phyloP scores from a whole-genome alignment of 225 moss, liverwort and hornwort species.

The Sphagnum contortum region DNA sequence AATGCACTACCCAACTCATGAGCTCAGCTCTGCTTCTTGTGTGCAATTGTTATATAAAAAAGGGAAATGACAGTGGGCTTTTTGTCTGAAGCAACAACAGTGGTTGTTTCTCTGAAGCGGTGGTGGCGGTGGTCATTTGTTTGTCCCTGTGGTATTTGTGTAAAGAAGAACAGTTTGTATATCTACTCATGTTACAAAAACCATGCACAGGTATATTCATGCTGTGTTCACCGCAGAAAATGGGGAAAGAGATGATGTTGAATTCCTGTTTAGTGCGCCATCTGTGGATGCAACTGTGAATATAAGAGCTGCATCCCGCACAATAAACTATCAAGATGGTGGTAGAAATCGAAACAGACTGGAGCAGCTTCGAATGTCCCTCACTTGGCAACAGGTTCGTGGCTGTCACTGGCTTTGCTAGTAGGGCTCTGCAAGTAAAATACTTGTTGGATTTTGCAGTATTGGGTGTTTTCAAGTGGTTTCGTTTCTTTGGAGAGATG shows the following conservation, averaged over 20 bases:
- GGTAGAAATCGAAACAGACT: constrained; percentile 67
- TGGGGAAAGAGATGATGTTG: constrained; percentile 74
- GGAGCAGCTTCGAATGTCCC: constrained; percentile 57
- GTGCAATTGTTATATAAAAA: no score
- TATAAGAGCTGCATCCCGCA: constrained; percentile 77
- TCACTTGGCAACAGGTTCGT: constrained; percentile 82
- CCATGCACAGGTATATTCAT: constrained; percentile 54
- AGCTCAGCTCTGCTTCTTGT: no score
- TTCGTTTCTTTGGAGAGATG: no score
- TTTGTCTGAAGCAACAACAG: no score
- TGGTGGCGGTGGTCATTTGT: not conserved
- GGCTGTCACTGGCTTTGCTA: not conserved
- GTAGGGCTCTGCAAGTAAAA: no score
- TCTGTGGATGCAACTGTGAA: constrained; percentile 62
- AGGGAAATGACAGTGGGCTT: no score
- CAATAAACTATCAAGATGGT: constrained; percentile 44
- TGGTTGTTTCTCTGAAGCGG: not conserved
- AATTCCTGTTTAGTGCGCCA: constrained; percentile 82
- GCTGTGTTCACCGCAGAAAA: constrained; percentile 66
- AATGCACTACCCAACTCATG: no score
- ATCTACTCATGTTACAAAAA: not conserved
- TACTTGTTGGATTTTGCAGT: no score
- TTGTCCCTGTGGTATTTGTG: not conserved
- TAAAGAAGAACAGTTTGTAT: not conserved
- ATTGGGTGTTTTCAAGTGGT: no score